Conservation (phyloP, 75 land plant genomes). For the Cryptomeria japonica region DNA sequence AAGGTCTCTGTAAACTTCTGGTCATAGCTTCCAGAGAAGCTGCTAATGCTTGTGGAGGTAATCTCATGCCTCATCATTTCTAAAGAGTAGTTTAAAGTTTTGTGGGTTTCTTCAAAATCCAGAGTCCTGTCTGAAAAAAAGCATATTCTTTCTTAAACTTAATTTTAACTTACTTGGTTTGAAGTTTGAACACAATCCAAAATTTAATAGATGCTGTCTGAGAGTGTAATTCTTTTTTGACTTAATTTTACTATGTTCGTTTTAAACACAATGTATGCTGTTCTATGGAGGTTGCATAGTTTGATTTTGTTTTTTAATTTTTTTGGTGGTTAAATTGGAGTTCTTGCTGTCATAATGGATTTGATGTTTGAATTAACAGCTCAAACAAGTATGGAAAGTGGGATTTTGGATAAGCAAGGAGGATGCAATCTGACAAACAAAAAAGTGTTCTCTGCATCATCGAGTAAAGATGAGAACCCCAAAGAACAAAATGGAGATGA, state of each 20-base stretch:
- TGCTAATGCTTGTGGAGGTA: constrained; percentile 20
- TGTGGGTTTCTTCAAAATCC: not conserved
- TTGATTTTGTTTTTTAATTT: not conserved
- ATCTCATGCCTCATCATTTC: not conserved
- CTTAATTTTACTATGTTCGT: not conserved
- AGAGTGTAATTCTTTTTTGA: not conserved
- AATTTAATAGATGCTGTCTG: not conserved
- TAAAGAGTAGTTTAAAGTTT: not conserved
- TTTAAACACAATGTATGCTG: not conserved
- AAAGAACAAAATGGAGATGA: constrained; percentile 5
- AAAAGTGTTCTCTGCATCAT: not conserved
- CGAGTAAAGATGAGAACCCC: not conserved
- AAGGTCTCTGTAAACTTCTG: constrained; percentile 43
- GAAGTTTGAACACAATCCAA: too few relatives aligned
- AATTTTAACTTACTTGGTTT: not conserved
- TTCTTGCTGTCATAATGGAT: not conserved
- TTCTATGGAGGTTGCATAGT: not conserved
- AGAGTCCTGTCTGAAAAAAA: not conserved
- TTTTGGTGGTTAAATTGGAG: not conserved
- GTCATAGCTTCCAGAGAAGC: constrained; percentile 46
- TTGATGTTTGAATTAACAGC: not conserved
- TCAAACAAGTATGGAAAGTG: constrained; percentile 8
- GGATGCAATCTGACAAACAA: not conserved
- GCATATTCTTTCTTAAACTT: not conserved
- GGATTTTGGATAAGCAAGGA: constrained; percentile 9